A percentile compares a stretch with the other conserved stretches of the same genome.
These are phyloP conservation scores for Exophiala mesophila DNA, from an alignment of 2,329 filamentous ascomycete genomes.

Conservation along the genomic window DNA sequence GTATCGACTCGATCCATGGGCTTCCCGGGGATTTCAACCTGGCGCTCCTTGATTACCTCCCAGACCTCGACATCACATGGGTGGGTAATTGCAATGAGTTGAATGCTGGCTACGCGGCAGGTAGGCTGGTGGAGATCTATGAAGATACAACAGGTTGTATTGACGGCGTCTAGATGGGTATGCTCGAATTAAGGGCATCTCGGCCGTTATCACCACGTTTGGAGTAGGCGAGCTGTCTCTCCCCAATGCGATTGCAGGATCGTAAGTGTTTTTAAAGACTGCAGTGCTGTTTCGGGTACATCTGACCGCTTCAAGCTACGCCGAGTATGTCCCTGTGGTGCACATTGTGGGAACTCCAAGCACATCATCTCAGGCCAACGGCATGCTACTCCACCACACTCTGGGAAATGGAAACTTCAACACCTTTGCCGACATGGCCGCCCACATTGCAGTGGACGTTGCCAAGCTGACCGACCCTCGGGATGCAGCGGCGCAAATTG, in stretches of 20 bases:
- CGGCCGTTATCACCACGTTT: conserved; percentile 49
- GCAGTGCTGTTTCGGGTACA: neutral
- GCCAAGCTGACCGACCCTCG: conserved; percentile 22
- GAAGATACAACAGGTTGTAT: too few species aligned
- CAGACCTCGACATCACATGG: conserved; percentile 51
- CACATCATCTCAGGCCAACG: conserved; percentile 46
- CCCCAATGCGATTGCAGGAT: conserved; percentile 33
- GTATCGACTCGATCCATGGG: conserved; percentile 48
- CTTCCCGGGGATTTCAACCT: conserved; percentile 44
- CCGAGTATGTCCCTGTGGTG: conserved; percentile 55
- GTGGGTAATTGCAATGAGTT: conserved; percentile 60
- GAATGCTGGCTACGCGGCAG: conserved; percentile 64
- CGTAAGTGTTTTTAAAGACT: conserved; percentile 41
- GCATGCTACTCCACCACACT: conserved; percentile 35
- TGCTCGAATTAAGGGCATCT: conserved; percentile 51
- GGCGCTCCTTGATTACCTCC: conserved; percentile 53
- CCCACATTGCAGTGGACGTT: conserved; percentile 19
- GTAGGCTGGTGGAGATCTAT: too few species aligned
- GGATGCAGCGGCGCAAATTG: conserved; percentile 24
- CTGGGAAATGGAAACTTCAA: conserved; percentile 27
- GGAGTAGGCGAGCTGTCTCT: conserved; percentile 50
- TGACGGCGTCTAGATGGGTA: conserved; percentile 57
- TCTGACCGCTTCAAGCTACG: conserved; percentile 41
- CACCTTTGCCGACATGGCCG: conserved; percentile 23
- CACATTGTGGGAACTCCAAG: conserved; percentile 56